phyloP scores from a whole-genome alignment of 495 filamentous ascomycete species.

The Polyplosphaeria fusca region DNA sequence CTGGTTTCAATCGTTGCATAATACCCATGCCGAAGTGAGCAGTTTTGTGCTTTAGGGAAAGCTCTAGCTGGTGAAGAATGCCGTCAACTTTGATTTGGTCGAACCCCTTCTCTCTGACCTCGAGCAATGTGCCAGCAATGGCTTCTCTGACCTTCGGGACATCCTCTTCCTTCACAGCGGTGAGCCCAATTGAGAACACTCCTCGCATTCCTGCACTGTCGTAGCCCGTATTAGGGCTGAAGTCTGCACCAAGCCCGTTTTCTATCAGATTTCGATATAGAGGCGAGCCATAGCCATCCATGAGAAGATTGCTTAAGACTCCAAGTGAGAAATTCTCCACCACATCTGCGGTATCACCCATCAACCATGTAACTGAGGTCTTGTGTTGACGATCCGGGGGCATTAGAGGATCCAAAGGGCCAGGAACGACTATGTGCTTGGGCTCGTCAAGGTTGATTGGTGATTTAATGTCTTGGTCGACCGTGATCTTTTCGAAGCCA shows the following conservation, averaged over 20 bases:
- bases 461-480: conserved; percentile 67
- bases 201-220: conserved; percentile 71
- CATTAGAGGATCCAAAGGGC: conserved; percentile 84
- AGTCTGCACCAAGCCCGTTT: conserved; percentile 84
- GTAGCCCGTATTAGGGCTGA: conserved; percentile 89
- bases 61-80: conserved; percentile 86
- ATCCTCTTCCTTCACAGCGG: conserved; percentile 75
- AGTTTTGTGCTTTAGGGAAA: conserved; percentile 89
- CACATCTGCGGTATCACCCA: conserved; percentile 75
- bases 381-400: conserved; percentile 85
- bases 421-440: conserved; percentile 64
- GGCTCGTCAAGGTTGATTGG: conserved; percentile 74
- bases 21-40: conserved; percentile 89
- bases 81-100: conserved; percentile 81
- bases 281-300: conserved; percentile 93
- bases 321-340: conserved; percentile 82
- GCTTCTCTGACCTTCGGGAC: conserved; percentile 71
- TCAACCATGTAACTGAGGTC: conserved; percentile 87
- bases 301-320: conserved; percentile 73
- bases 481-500: conserved; percentile 63
- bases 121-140: conserved; percentile 64
- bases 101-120: conserved; percentile 70
- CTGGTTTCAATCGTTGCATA: conserved; percentile 79
- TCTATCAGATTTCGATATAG: conserved; percentile 90
- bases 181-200: conserved; percentile 87